phyloP scores from a whole-genome alignment of 768 basidiomycete genomes.

The Cubamyces lactineus region DNA sequence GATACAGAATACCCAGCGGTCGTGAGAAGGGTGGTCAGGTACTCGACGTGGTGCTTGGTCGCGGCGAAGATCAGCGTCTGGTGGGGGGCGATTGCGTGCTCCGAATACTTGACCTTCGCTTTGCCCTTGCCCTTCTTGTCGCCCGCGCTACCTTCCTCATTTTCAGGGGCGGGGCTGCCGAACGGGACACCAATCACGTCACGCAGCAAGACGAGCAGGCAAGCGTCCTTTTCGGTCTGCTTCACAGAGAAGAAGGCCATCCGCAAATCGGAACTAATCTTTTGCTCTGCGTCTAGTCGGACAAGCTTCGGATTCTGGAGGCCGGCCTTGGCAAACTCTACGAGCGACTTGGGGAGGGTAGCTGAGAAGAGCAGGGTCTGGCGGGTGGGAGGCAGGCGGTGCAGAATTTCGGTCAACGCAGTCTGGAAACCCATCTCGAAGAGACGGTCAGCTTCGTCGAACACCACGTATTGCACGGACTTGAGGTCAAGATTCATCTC shows the following conservation, averaged over 20 bases:
- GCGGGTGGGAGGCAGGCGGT: conserved; percentile 81
- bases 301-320: conserved; percentile 92
- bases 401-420: conserved; percentile 88
- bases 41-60: conserved; percentile 99
- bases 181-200: conserved; percentile 87
- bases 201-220: conserved; percentile 77
- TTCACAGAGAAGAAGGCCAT: conserved; percentile 96
- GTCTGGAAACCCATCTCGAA: conserved; percentile 99
- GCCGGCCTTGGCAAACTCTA: conserved; percentile 98
- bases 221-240: conserved; percentile 92
- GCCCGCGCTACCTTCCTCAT: conserved; percentile 32
- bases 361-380: conserved; percentile 97
- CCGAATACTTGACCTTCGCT: conserved; percentile 46
- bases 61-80: conserved; percentile 95
- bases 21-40: conserved; percentile 75
- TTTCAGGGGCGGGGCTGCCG: conserved; percentile 38
- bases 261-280: conserved; percentile 90
- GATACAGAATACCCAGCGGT: conserved; percentile 88
- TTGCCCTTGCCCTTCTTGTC: conserved; percentile 55
- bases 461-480: conserved; percentile 87
- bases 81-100: conserved; percentile 67
- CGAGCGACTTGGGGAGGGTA: conserved; percentile 91
- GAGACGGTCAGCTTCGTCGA: conserved; percentile 97
- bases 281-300: conserved; percentile 94
- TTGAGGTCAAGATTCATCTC: conserved; percentile 96